Evolutionary conservation across 1,284 basidiomycete genomes (phyloP), one percentile per base, ranked within the genome.

Genomic region (Austroboletus novae-zelandiae): DNA sequence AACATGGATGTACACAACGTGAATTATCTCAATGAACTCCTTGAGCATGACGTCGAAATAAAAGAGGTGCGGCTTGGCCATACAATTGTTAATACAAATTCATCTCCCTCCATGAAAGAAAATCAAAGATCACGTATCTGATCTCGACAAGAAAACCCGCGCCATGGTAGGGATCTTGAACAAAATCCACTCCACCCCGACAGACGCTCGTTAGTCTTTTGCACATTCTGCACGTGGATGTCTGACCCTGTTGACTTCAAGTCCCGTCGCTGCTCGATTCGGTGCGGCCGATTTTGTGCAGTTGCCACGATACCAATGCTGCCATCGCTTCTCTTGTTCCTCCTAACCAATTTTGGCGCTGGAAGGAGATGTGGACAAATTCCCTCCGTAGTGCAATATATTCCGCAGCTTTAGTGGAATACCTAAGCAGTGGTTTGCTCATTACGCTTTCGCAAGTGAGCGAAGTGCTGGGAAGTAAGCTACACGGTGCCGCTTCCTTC

Each of bases 281-380:
- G 15, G 77, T 85, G 9, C 74, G 71, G 36, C 80, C 83, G 4
- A 69, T 79, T 11, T 61, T 90, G 29, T 60, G 65, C 8, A 78
- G 77, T 53, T 89, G 82, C 57, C 71, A 71, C 46, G 77, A 76
- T 20, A 76, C 74, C 2, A 77, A 68, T n/a, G 71, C 71, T 27
- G 72, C 73, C 3, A 66, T 91, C 10, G 79, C 79, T 6, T 66
- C 61, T 5, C 69, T 84, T 30, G 72, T 88, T 32, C 89, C 88
- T 34, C 72, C 74, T 23, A 79, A 86, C 57, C 85, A 91, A 58
- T 86, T 87, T 59, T 92, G 89, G 88, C 77, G 83, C 54, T 93
- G 85, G 84, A 88, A 85, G 62, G 85, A 88, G 29, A 83, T 84
- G 78, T 90, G 85, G 86, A 76, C 77, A 3, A 80, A 78, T 58